These are phyloP conservation scores for Paraphoma chrysanthemicola DNA, from an alignment of 2,329 filamentous ascomycete species.

Conservation along the genomic window DNA sequence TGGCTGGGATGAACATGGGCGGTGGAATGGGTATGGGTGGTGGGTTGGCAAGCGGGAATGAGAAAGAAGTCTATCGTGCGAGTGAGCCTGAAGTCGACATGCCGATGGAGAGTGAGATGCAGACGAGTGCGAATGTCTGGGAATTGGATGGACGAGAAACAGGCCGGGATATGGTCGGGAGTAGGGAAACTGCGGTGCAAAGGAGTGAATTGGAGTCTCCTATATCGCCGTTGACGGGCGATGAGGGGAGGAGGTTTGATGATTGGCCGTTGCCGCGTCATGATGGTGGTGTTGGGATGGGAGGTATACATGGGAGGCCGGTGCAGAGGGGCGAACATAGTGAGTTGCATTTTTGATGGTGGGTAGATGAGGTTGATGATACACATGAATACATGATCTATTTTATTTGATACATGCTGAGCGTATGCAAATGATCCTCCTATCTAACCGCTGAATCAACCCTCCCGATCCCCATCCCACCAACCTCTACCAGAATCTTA, in stretches of 20 bases:
- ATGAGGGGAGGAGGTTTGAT: background rate
- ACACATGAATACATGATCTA: background rate
- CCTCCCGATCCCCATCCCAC: slow-evolving; percentile 18
- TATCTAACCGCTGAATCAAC: slow-evolving; percentile 17
- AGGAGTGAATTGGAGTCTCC: slow-evolving; percentile 10
- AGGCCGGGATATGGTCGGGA: too few species aligned
- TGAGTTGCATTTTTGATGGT: slow-evolving; percentile 1
- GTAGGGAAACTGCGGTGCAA: slow-evolving; percentile 2
- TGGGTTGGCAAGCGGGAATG: background rate
- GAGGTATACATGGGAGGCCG: background rate
- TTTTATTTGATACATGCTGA: too few species aligned
- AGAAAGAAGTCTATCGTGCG: slow-evolving; percentile 5
- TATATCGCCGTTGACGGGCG: background rate
- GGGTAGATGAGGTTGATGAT: background rate
- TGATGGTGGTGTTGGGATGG: background rate
- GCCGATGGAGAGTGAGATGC: slow-evolving; percentile 9
- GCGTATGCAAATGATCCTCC: background rate
- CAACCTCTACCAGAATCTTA: slow-evolving; percentile 65
- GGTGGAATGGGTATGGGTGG: background rate
- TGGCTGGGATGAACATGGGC: too few species aligned
- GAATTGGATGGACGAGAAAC: slow-evolving; percentile 10
- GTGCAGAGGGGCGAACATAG: background rate
- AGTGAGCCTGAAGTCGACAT: background rate
- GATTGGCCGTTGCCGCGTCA: background rate
- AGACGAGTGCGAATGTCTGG: slow-evolving; percentile 16